A percentile compares a stretch with the other conserved stretches of the same genome.
phyloP scores from a whole-genome alignment of 768 basidiomycete genomes.

The Tricholomella constricta region DNA sequence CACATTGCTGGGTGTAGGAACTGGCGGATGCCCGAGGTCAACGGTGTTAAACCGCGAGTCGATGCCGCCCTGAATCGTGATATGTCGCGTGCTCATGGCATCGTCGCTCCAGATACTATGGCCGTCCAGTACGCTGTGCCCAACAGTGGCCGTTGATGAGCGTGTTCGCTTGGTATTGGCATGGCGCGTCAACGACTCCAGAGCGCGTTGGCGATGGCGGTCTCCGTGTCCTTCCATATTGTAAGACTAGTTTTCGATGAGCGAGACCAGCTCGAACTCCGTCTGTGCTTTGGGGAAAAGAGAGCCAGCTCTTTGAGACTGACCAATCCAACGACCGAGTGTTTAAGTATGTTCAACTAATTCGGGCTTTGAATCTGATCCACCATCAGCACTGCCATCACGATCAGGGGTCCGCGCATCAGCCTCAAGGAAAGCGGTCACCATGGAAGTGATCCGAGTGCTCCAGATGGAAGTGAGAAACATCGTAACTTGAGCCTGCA shows the following conservation, averaged over 20 bases:
- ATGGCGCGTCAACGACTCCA: conserved; percentile 22
- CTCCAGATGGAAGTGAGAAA: too few relatives aligned
- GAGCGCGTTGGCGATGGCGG: conserved; percentile 24
- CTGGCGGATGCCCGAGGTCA: conserved; percentile 9
- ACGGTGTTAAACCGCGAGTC: conserved; percentile 17
- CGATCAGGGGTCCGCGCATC: too few relatives aligned
- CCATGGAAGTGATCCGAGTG: too few relatives aligned
- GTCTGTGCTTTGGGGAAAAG: conserved; percentile 8
- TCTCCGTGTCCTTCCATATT: conserved; percentile 20
- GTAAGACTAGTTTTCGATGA: conserved; percentile 7
- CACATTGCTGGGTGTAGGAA: not conserved
- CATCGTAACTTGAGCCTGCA: too few relatives aligned
- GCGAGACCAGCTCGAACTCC: conserved; percentile 27
- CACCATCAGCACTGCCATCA: not conserved
- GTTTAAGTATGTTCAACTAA: conserved; percentile 1
- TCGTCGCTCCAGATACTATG: conserved; percentile 21
- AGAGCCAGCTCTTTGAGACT: conserved; percentile 22
- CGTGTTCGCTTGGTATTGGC: not conserved
- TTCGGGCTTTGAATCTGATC: not conserved
- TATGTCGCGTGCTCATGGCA: conserved; percentile 14
- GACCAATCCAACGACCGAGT: not conserved
- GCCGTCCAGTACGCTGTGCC: conserved; percentile 11
- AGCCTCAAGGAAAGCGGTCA: too few relatives aligned
- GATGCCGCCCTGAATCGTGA: conserved; percentile 13
- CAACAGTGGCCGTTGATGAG: conserved; percentile 7